Base-by-base conservation (phyloP, 441 rosid genomes). In the Bocquillonia castaneifolia region DNA sequence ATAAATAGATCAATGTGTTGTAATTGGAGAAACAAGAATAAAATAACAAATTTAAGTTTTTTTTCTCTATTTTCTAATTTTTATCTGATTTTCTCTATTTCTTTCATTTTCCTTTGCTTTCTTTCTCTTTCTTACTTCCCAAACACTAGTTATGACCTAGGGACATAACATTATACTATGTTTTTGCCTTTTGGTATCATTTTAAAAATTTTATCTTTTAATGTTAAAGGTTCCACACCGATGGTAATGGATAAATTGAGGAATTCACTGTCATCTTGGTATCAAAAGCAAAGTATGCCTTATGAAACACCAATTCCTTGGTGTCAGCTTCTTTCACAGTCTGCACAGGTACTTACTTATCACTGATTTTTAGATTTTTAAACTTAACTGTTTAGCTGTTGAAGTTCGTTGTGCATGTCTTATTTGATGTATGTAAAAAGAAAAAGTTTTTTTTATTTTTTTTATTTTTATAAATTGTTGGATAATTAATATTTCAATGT, bases 281-380 rank as follows among this genome's bases (percentile, higher is more conserved):
- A 51, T 74, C 89, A 74, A 63, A 86, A 85, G 72, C 84, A 72
- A 52, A 82, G 63, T 63, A 64, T 79, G 5, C 68, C 42, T 65
- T 79, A 77, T 0, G 91, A 83, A 65, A 64, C 83, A 6, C 70
- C 87, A 18, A 26, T 77, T 6, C 88, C 90, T 31, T 86, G 94
- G 94, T 82, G 91, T 64, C 79, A 80, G 64, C 90, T 88, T 65
- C 72, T 88, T n/a, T 74, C 94, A 23, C 87, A 86, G 77, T 83
- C 80, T 59, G 90, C 80, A 5, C 86, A 79, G 94, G 94, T 86
- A 71, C 59, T 61, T 72, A 70, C 28, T 50, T 20, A 50, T 5
- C 18, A 67, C 20, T 39, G 45, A 56, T 45, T 18, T 15, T 37
- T 47, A 47, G 22, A 15, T 66, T 32, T 10, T 45, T 68, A 15